Evolutionary conservation across 169 alveolate species (phyloP).

Genomic region (Plasmodium gallinaceum): DNA sequence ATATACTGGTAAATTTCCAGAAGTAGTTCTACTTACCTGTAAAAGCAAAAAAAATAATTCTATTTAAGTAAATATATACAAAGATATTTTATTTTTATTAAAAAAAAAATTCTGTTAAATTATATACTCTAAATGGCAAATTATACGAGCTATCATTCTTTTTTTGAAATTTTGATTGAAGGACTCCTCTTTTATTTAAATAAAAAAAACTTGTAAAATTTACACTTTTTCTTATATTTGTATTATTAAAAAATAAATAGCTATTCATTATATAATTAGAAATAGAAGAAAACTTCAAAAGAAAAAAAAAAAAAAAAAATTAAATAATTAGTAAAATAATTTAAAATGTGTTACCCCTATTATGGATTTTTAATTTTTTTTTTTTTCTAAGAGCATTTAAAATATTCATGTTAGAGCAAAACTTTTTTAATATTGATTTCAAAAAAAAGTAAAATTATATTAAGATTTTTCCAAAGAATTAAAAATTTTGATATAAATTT

Average conservation of each 20-base stretch:
- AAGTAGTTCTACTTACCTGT: constrained; percentile 89
- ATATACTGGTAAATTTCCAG: constrained; percentile 91
- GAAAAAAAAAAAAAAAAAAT: constrained; percentile 5
- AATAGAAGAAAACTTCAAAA: neutral
- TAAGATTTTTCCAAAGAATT: too few relatives aligned
- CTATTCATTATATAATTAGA: constrained; percentile 24
- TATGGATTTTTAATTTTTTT: too few relatives aligned
- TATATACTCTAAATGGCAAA: constrained; percentile 82
- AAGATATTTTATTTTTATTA: neutral
- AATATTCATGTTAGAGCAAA: too few relatives aligned
- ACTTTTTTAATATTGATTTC: too few relatives aligned
- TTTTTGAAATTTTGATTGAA: constrained; percentile 84
- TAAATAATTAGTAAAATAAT: too few relatives aligned
- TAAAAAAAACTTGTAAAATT: constrained; percentile 10
- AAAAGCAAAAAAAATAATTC: neutral
- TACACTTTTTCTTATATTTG: constrained; percentile 11
- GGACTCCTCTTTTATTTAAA: constrained; percentile 76
- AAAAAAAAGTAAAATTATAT: too few relatives aligned
- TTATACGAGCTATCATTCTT: constrained; percentile 76
- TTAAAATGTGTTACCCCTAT: neutral
- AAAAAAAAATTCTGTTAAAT: neutral
- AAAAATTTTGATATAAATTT: too few relatives aligned
- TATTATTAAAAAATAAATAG: constrained; percentile 5
- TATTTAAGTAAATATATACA: neutral
- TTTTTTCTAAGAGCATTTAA: too few relatives aligned